Evolutionary conservation across 306 rosid species (phyloP).

Genomic region (Prinsepia uniflora): DNA sequence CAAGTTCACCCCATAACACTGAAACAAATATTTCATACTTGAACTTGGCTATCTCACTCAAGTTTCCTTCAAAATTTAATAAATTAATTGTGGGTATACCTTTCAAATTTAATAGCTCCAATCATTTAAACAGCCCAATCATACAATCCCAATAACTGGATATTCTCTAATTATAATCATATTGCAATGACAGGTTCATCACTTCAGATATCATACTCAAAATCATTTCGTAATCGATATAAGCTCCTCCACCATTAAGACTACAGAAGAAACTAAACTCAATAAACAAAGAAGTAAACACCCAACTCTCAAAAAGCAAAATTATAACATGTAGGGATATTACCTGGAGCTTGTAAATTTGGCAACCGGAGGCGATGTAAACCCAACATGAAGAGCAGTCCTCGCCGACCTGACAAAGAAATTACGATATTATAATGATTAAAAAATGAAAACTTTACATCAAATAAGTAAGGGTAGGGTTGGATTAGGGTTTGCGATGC

Average conservation of each 20-base stretch:
- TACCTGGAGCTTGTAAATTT: slow-evolving; percentile 67
- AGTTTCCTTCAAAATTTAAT: too few species aligned
- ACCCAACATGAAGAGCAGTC: slow-evolving; percentile 45
- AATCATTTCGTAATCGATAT: background rate
- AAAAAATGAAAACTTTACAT: background rate
- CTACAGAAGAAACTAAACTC: background rate
- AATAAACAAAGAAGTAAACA: background rate
- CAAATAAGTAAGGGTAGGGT: too few species aligned
- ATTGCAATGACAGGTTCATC: too few species aligned
- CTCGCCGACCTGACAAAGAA: slow-evolving; percentile 37
- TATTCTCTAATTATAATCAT: background rate
- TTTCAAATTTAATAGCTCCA: background rate
- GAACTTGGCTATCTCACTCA: background rate
- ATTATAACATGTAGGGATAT: too few species aligned
- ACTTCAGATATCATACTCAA: too few species aligned
- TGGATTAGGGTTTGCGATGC: background rate
- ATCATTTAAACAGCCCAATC: background rate
- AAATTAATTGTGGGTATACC: background rate
- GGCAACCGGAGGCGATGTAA: slow-evolving; percentile 76
- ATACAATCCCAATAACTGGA: background rate
- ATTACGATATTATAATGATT: background rate
- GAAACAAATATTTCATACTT: background rate
- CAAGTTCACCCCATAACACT: background rate
- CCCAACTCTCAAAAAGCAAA: background rate
- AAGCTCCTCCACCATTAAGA: background rate